Evolutionary conservation across 169 alveolate species (phyloP).

Genomic region (Theileria equi): DNA sequence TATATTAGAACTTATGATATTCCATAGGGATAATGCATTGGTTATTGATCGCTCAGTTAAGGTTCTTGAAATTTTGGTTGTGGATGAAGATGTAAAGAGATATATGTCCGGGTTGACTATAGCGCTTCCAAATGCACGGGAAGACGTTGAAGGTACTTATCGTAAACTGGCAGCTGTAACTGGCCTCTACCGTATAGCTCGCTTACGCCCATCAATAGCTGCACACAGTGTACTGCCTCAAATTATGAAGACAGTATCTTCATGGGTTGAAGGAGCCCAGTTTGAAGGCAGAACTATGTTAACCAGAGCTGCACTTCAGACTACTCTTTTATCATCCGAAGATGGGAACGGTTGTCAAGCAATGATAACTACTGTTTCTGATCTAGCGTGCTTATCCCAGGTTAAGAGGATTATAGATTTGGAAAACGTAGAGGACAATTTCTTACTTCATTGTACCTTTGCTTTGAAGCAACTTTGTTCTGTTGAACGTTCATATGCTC

Average conservation of each 20-base stretch:
- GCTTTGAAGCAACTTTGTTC: constrained; percentile 73
- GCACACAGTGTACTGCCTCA: constrained; percentile 55
- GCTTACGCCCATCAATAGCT: constrained; percentile 64
- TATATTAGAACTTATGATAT: constrained; percentile 83
- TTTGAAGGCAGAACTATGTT: constrained; percentile 77
- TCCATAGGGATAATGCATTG: constrained; percentile 80
- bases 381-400: constrained; percentile 74
- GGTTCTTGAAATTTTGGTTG: constrained; percentile 80
- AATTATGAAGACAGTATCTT: constrained; percentile 71
- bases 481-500: constrained; percentile 58
- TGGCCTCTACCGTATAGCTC: constrained; percentile 80
- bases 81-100: constrained; percentile 83
- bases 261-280: constrained; percentile 79
- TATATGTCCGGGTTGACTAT: constrained; percentile 74
- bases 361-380: constrained; percentile 35
- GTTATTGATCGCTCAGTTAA: constrained; percentile 80
- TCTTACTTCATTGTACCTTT: constrained; percentile 75
- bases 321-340: constrained; percentile 68
- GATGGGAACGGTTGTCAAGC: constrained; percentile 36
- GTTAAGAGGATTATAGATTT: constrained; percentile 81
- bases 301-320: constrained; percentile 77
- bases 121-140: constrained; percentile 68
- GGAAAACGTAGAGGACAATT: constrained; percentile 83
- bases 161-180: constrained; percentile 85
- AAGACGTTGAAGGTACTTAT: constrained; percentile 79